These are phyloP conservation scores for Aspergillus costaricaensis DNA, from an alignment of 2,329 filamentous ascomycete genomes.

Conservation along the genomic window DNA sequence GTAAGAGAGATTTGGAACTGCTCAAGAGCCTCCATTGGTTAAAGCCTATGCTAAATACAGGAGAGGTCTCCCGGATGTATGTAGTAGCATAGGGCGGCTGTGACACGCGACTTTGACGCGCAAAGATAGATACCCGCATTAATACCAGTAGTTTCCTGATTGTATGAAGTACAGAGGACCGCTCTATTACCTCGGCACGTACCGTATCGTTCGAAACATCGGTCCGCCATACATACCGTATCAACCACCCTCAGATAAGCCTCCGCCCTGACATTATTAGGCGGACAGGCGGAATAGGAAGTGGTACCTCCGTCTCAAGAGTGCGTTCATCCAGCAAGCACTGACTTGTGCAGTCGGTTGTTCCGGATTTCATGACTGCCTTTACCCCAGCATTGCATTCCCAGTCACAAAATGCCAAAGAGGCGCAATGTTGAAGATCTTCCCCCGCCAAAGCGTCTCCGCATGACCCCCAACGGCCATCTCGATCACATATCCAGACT, in stretches of 20 bases:
- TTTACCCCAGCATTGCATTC: neutral
- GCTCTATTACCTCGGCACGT: neutral
- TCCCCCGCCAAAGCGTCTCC: slow-evolving; percentile 49
- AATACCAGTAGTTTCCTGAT: neutral
- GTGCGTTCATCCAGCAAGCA: neutral
- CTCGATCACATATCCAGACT: slow-evolving; percentile 69
- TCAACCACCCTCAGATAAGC: slow-evolving; percentile 13
- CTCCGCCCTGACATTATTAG: neutral
- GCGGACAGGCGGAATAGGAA: neutral
- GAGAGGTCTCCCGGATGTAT: neutral
- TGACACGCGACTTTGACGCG: neutral
- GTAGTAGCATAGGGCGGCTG: neutral
- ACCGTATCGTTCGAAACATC: neutral
- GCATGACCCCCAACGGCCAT: slow-evolving; percentile 26
- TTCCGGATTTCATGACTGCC: neutral
- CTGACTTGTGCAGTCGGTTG: neutral
- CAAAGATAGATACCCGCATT: neutral
- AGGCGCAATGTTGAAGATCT: slow-evolving; percentile 26
- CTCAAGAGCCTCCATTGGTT: slow-evolving; percentile 35
- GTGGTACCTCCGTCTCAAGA: neutral
- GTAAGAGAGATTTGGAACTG: slow-evolving; percentile 33
- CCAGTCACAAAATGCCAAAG: slow-evolving; percentile 36
- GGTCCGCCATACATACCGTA: neutral
- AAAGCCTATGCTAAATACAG: neutral
- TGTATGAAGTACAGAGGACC: too few species aligned